Base-by-base conservation (phyloP, 768 basidiomycete genomes). In the Calocybe cyanea region DNA sequence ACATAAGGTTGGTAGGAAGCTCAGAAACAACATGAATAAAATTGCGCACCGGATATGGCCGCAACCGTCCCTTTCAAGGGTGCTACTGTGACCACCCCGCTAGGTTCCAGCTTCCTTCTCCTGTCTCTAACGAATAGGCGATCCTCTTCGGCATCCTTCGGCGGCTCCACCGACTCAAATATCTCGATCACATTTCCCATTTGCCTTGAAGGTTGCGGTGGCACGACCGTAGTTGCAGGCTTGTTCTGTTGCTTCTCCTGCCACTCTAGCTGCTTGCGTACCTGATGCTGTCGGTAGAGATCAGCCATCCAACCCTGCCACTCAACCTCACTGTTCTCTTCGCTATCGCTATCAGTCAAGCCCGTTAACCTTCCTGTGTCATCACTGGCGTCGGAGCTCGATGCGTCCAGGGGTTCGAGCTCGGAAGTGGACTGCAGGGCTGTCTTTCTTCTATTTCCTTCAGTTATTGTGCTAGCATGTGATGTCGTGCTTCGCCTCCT, bases 251-350 rank as follows among this genome's bases (percentile, higher is more conserved):
- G 15, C 19, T 32, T 30, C 20, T 46, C 52, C 37, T 43, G 39
- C 32, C 48, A 54, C 35, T 57, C 49, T 2, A 18, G 21, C 14
- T 43, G 42, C 24, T 39, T 38, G 23, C 59, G 49, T 11, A 54
- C 57, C 45, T 58, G 48, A 13, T 63, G 56, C 31, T 69, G 66
- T 2, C 68, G 54, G 6, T 70, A 64, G 35, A 84, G 45, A 64
- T 83, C 83, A 4, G 73, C 74, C 56, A 72, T 66, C 84, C 84
- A 87, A 1, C 77, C 79, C 3, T 76, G 68, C 84, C 84, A 87
- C 56, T 87, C 84, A 17, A 66, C 63, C 58, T 85, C 84, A 53
- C 71, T 73, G 18, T 70, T 75, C 19, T 74, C 68, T 4, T 69
- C 72, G 23, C 66, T 73, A 35, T 68, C 68, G 3, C 66, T 69